Conservation (phyloP, 148 eudicot species). For the Salicornia ramosissima region DNA sequence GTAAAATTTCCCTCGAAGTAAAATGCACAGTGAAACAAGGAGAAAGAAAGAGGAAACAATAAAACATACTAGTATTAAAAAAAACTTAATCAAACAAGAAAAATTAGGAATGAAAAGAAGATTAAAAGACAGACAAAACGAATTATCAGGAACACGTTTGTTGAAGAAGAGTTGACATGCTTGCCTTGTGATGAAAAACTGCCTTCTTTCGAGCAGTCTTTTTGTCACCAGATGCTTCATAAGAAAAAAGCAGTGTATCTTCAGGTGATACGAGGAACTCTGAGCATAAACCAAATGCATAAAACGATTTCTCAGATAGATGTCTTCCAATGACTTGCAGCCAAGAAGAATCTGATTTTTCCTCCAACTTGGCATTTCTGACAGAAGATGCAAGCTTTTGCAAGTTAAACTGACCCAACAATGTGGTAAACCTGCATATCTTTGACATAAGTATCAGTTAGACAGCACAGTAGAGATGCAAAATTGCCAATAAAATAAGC, state of each 20-base stretch:
- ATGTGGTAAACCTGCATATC: slow-evolving; percentile 63
- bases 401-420: slow-evolving; percentile 74
- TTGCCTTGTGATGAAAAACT: slow-evolving; percentile 79
- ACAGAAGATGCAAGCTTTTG: slow-evolving; percentile 59
- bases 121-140: background rate
- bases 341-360: slow-evolving; percentile 44
- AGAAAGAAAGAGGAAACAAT: no score
- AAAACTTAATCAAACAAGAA: background rate
- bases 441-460: slow-evolving; percentile 38
- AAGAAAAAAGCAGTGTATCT: slow-evolving; percentile 48
- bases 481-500: background rate
- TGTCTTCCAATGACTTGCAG: slow-evolving; percentile 46
- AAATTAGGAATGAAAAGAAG: background rate
- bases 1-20: no score
- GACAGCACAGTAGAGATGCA: slow-evolving; percentile 15
- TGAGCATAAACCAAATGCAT: slow-evolving; percentile 61
- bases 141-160: background rate
- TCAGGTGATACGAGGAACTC: slow-evolving; percentile 58
- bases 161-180: slow-evolving; percentile 23
- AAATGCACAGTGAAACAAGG: no score
- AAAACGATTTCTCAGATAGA: slow-evolving; percentile 59
- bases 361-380: slow-evolving; percentile 29
- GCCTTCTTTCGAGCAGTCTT: slow-evolving; percentile 66
- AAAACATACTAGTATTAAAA: no score
- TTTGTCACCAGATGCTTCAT: slow-evolving; percentile 48